These are phyloP conservation scores for Mycena rosella DNA, from an alignment of 768 basidiomycete genomes.

Conservation along the genomic window DNA sequence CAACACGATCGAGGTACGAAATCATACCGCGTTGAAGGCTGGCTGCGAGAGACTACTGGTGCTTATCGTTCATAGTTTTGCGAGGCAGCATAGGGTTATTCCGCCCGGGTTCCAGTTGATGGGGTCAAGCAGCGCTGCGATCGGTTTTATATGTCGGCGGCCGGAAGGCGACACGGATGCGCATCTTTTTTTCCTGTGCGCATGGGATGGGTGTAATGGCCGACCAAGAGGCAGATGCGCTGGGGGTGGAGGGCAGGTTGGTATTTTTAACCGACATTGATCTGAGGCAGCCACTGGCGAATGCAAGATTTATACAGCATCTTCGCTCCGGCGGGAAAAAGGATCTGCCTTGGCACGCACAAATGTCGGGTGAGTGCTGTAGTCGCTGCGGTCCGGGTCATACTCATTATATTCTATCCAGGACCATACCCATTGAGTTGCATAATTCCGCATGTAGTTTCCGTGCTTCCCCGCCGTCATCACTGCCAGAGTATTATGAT, in stretches of 20 bases:
- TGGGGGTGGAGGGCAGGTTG: constrained; percentile 6
- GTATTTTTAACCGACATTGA: constrained; percentile 6
- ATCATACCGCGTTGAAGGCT: too few relatives aligned
- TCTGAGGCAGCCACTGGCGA: neutral
- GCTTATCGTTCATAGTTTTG: constrained; percentile 5
- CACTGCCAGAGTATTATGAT: too few relatives aligned
- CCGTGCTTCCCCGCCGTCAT: too few relatives aligned
- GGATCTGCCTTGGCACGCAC: too few relatives aligned
- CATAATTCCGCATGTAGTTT: too few relatives aligned
- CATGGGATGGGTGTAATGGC: neutral
- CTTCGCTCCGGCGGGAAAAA: too few relatives aligned
- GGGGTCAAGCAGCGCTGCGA: constrained; percentile 3
- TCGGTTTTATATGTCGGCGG: neutral
- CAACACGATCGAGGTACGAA: too few relatives aligned
- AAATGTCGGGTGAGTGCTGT: too few relatives aligned
- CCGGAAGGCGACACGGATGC: constrained; percentile 5
- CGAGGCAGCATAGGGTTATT: constrained; percentile 6
- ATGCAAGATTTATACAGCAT: neutral
- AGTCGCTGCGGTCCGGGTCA: too few relatives aligned
- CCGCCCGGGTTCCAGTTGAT: constrained; percentile 7
- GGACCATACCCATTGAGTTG: too few relatives aligned
- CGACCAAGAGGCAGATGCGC: neutral
- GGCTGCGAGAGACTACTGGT: too few relatives aligned
- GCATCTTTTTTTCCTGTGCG: constrained; percentile 6
- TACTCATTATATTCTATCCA: too few relatives aligned